phyloP scores from a whole-genome alignment of 139 green algal genomes.

The Mesostigma viride region DNA sequence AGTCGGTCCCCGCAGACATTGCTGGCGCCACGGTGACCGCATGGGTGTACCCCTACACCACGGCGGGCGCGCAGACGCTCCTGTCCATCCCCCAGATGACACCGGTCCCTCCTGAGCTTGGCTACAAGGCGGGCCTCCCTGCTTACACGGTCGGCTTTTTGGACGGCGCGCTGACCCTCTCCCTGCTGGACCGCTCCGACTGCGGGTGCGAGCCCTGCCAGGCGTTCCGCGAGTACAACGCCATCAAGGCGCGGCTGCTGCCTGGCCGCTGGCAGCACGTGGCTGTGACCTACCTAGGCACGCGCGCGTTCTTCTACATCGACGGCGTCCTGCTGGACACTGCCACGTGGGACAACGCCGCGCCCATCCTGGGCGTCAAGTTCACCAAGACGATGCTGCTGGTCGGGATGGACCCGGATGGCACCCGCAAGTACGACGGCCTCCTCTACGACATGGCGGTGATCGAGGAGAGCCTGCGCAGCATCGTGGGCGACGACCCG shows the following conservation, averaged over 20 bases:
- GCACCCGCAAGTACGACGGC: slow-evolving; percentile 13
- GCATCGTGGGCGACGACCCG: not conserved
- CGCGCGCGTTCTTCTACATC: slow-evolving; percentile 23
- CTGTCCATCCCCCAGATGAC: too few species aligned
- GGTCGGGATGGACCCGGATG: not conserved
- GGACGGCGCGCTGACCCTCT: too few species aligned
- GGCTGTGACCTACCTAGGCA: slow-evolving; percentile 12
- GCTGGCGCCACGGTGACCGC: too few species aligned
- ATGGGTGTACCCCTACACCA: too few species aligned
- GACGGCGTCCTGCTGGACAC: slow-evolving; percentile 15
- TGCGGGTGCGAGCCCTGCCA: slow-evolving; percentile 19
- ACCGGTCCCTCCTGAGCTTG: too few species aligned
- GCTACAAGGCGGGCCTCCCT: too few species aligned
- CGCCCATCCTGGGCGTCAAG: not conserved
- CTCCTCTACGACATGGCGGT: slow-evolving; percentile 15
- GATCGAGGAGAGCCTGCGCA: not conserved
- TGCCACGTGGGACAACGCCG: not conserved
- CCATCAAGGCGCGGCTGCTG: slow-evolving; percentile 8
- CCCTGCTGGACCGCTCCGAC: too few species aligned
- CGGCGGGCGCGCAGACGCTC: too few species aligned
- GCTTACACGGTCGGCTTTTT: too few species aligned
- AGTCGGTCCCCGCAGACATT: too few species aligned
- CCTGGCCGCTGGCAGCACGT: slow-evolving; percentile 17
- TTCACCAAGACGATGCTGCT: not conserved
- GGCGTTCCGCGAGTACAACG: slow-evolving; percentile 10